phyloP scores from a whole-genome alignment of 2,329 filamentous ascomycete genomes.

The Pseudodiploospora longispora region DNA sequence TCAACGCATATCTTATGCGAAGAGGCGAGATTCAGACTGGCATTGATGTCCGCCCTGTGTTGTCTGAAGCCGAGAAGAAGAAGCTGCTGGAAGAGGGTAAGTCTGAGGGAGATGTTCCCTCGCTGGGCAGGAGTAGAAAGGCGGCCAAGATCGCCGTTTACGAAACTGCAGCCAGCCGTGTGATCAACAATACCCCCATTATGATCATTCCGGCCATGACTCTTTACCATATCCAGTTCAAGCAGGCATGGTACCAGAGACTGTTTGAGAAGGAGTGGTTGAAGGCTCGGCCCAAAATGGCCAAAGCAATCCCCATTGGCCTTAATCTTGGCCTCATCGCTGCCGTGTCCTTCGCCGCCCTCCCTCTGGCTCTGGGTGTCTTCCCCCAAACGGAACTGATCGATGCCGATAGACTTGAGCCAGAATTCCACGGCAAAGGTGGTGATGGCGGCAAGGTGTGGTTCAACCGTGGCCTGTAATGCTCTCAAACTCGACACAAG shows the following conservation, averaged over 20 bases:
- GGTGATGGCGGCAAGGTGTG: conserved; percentile 79
- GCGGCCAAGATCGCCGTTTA: conserved; percentile 84
- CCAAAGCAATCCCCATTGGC: conserved; percentile 50
- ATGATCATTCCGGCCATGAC: conserved; percentile 92
- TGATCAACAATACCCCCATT: conserved; percentile 90
- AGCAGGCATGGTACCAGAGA: conserved; percentile 30
- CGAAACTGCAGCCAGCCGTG: conserved; percentile 85
- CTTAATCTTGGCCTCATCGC: conserved; percentile 85
- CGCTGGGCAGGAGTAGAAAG: conserved; percentile 77
- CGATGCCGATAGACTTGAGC: conserved; percentile 65
- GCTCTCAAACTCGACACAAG: too few relatives aligned
- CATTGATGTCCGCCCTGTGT: conserved; percentile 84
- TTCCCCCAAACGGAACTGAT: conserved; percentile 90
- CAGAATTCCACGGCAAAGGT: conserved; percentile 76
- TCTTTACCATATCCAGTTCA: conserved; percentile 68
- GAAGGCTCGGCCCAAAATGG: conserved; percentile 62
- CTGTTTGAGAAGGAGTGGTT: conserved; percentile 65
- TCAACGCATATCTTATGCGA: conserved; percentile 98
- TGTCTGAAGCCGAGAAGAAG: conserved; percentile 60
- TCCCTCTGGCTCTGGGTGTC: conserved; percentile 81
- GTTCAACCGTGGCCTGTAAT: conserved; percentile 88
- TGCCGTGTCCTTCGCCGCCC: conserved; percentile 74
- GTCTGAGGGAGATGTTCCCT: conserved; percentile 56
- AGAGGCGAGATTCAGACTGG: conserved; percentile 88
- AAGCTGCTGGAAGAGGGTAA: conserved; percentile 48